Evolutionary conservation across 306 rosid species (phyloP).

Genomic region (Sicyos edulis): DNA sequence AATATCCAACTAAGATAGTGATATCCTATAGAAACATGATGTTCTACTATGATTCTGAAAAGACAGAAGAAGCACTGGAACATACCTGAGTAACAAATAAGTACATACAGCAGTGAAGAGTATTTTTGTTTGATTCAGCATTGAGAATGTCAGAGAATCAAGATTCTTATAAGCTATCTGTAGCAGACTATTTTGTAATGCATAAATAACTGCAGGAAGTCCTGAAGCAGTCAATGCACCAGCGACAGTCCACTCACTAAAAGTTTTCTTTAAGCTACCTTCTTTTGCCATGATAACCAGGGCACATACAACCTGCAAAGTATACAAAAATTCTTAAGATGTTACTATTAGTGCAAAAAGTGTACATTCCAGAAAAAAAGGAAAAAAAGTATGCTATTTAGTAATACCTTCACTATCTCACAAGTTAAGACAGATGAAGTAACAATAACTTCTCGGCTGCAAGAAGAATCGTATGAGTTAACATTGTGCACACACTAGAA

Average conservation of each 20-base stretch:
- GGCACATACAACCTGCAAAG: constrained; percentile 59
- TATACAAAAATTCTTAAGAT: no score
- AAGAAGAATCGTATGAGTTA: constrained; percentile 23
- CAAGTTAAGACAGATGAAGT: constrained; percentile 86
- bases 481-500: neutral
- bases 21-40: no score
- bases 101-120: constrained; percentile 86
- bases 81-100: constrained; percentile 70
- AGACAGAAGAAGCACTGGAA: constrained; percentile 7
- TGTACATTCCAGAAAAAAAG: no score
- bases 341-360: no score
- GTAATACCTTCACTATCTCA: constrained; percentile 74
- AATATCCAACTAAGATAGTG: no score
- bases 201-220: constrained; percentile 91
- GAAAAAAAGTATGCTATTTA: constrained; percentile 11
- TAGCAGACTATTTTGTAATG: constrained; percentile 90
- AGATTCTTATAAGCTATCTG: constrained; percentile 93
- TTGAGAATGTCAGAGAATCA: constrained; percentile 93
- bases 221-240: constrained; percentile 94
- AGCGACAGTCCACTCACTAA: constrained; percentile 69
- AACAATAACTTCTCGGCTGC: constrained; percentile 85
- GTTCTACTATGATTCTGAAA: neutral
- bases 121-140: constrained; percentile 90
- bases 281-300: constrained; percentile 70
- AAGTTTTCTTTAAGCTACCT: constrained; percentile 56